Conservation (phyloP, 176 grass and related monocot species). For the Cenchrus americanus region DNA sequence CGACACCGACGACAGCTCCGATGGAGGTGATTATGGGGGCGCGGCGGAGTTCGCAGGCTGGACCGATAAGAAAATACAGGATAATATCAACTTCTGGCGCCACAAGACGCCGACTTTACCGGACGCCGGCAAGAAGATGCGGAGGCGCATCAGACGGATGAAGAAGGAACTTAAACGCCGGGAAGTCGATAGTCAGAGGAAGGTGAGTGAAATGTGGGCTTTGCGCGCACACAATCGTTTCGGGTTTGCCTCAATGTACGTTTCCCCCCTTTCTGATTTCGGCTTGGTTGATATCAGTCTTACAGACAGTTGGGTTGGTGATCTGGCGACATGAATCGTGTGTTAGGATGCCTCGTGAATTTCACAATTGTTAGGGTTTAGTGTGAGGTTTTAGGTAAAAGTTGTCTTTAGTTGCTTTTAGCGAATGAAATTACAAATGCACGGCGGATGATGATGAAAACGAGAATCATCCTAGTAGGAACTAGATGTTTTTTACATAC, state of each 20-base stretch:
- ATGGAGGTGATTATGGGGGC: neutral
- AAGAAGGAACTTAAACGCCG: conserved; percentile 44
- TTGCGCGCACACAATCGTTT: neutral
- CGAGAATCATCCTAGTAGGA: neutral
- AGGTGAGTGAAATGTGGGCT: conserved; percentile 50
- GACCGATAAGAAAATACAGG: neutral
- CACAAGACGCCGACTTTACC: neutral
- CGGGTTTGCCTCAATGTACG: neutral
- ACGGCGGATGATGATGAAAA: neutral
- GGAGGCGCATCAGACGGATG: neutral
- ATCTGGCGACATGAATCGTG: neutral
- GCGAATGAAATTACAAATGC: neutral
- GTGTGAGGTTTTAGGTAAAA: neutral
- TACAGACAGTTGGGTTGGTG: neutral
- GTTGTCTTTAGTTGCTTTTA: conserved; percentile 6
- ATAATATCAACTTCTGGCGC: neutral
- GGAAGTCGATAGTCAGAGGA: neutral
- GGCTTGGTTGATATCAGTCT: neutral
- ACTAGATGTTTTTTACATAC: neutral
- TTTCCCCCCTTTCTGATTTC: neutral
- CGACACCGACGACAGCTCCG: neutral
- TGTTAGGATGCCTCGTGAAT: neutral
- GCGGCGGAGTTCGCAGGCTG: neutral
- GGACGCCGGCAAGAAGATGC: conserved; percentile 15
- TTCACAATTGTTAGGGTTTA: neutral